phyloP scores from a whole-genome alignment of 1,284 basidiomycete genomes.

The Hemileia vastatrix region DNA sequence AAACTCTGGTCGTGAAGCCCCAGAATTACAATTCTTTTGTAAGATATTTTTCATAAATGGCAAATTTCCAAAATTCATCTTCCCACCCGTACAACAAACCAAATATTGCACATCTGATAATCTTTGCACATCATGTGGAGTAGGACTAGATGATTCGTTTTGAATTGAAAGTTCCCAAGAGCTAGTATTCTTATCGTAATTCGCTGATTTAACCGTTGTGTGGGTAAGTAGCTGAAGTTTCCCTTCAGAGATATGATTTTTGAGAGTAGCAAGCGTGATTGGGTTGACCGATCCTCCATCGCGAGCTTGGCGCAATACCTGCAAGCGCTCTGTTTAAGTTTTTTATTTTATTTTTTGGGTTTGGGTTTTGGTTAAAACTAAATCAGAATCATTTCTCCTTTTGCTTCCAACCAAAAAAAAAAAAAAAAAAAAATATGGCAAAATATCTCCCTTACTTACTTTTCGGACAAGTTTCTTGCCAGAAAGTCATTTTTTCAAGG shows the following conservation, averaged over 20 bases:
- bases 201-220: conserved; percentile 12
- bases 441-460: too few relatives aligned
- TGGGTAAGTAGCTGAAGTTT: conserved; percentile 12
- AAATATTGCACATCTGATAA: too few relatives aligned
- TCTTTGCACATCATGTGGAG: too few relatives aligned
- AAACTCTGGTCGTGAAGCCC: not conserved
- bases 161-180: conserved; percentile 10
- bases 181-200: conserved; percentile 8
- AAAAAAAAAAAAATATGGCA: not conserved
- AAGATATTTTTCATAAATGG: conserved; percentile 14
- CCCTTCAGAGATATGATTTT: conserved; percentile 14
- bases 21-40: not conserved
- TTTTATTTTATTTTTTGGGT: too few relatives aligned
- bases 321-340: conserved; percentile 9
- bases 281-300: conserved; percentile 23
- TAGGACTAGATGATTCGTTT: too few relatives aligned
- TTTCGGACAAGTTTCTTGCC: conserved; percentile 21
- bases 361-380: too few relatives aligned
- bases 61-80: conserved; percentile 13
- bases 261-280: conserved; percentile 12
- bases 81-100: conserved; percentile 15
- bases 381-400: not conserved
- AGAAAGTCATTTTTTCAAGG: conserved; percentile 21
- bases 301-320: conserved; percentile 14
- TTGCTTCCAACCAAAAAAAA: not conserved